These are phyloP conservation scores for Globisporangium splendens DNA, from an alignment of 352 stramenopile species.

Conservation along the genomic window DNA sequence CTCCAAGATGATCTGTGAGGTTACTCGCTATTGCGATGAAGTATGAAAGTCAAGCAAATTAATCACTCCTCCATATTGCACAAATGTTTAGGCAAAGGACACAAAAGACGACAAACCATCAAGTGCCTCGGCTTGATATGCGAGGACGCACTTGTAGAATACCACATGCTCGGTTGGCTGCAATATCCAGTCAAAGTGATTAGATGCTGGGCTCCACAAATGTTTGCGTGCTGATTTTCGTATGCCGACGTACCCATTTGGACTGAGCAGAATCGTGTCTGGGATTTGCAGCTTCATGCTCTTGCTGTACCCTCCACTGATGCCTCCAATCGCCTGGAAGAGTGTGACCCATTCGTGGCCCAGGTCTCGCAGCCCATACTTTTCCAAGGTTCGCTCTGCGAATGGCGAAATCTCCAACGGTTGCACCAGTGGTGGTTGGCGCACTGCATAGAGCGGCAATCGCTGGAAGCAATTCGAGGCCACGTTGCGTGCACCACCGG, in stretches of 20 bases:
- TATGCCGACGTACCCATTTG: slow-evolving; percentile 31
- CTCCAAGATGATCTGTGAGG: slow-evolving; percentile 34
- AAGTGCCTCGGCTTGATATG: slow-evolving; percentile 37
- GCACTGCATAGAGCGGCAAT: slow-evolving; percentile 38
- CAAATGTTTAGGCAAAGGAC: background rate
- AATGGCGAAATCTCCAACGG: slow-evolving; percentile 39
- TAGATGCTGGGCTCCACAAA: background rate
- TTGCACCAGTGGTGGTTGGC: slow-evolving; percentile 54
- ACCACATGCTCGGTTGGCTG: slow-evolving; percentile 62
- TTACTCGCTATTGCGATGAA: slow-evolving; percentile 26
- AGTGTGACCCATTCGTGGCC: slow-evolving; percentile 58
- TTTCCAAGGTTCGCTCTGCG: slow-evolving; percentile 20
- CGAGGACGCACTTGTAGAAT: slow-evolving; percentile 40
- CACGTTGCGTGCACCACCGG: slow-evolving; percentile 5
- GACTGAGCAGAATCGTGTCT: slow-evolving; percentile 58
- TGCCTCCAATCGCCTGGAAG: slow-evolving; percentile 42
- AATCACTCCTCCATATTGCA: background rate
- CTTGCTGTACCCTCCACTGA: slow-evolving; percentile 19
- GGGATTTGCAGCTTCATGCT: slow-evolving; percentile 51
- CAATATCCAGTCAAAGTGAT: slow-evolving; percentile 6
- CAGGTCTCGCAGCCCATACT: slow-evolving; percentile 35
- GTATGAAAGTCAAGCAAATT: background rate
- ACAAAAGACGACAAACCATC: slow-evolving; percentile 18
- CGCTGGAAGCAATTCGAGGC: background rate
- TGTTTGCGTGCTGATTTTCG: background rate